Conservation (phyloP, 371 early-diverging fungal genomes). For the Sporodiniella umbellata region DNA sequence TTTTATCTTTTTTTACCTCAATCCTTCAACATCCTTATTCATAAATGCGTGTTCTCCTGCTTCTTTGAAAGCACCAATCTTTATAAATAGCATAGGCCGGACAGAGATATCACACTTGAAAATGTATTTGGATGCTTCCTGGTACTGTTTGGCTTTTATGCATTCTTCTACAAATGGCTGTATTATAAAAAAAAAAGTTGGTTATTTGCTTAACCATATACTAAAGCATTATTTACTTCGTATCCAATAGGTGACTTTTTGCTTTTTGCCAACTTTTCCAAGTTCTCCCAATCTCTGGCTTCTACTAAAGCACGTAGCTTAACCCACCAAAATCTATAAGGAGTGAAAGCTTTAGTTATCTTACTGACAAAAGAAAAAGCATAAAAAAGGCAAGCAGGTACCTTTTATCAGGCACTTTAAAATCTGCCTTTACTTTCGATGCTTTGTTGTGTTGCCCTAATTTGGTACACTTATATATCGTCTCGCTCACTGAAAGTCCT, state of each 20-base stretch:
- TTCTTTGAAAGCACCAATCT: constrained; percentile 75
- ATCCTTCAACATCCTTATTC: constrained; percentile 62
- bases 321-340: constrained; percentile 75
- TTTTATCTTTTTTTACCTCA: constrained; percentile 44
- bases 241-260: constrained; percentile 86
- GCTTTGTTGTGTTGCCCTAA: constrained; percentile 74
- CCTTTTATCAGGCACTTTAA: constrained; percentile 86
- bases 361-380: background rate
- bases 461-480: constrained; percentile 76
- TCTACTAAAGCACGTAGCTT: constrained; percentile 82
- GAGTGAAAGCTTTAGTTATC: background rate
- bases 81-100: constrained; percentile 68
- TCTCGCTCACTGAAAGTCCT: constrained; percentile 81
- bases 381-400: too few relatives aligned
- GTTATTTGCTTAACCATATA: background rate
- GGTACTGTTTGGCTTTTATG: constrained; percentile 70
- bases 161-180: constrained; percentile 87
- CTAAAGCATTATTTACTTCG: constrained; percentile 33
- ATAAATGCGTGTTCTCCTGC: constrained; percentile 74
- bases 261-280: constrained; percentile 78
- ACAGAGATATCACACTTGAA: constrained; percentile 66
- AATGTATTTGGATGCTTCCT: constrained; percentile 80
- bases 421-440: constrained; percentile 74
- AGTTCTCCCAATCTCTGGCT: constrained; percentile 81
- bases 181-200: background rate